These are phyloP conservation scores for Eutypa lata DNA, from an alignment of 2,329 filamentous ascomycete species.

Conservation along the genomic window DNA sequence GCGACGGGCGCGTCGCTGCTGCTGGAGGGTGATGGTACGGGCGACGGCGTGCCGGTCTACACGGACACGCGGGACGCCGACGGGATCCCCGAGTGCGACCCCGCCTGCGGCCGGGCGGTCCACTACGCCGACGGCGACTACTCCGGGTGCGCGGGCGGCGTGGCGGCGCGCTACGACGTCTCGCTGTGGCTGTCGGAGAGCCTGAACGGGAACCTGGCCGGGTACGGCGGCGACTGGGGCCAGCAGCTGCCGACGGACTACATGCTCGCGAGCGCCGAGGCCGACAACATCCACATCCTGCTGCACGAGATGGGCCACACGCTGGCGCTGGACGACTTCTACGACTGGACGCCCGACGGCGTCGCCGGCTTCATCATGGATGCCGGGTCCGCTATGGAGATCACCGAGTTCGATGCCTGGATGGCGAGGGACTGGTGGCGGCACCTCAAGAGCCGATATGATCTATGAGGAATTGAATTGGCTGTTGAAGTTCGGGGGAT, in stretches of 20 bases:
- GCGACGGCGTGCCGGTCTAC: slow-evolving; percentile 1
- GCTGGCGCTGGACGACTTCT: slow-evolving; percentile 38
- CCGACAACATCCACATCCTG: slow-evolving; percentile 40
- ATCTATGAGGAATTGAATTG: too few relatives aligned
- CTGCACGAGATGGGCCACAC: slow-evolving; percentile 45
- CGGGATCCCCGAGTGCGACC: slow-evolving; percentile 4
- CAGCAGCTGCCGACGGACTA: slow-evolving; percentile 30
- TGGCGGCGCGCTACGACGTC: slow-evolving; percentile 4
- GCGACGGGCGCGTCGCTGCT: slow-evolving; percentile 2
- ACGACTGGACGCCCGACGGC: slow-evolving; percentile 41
- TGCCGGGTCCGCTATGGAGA: slow-evolving; percentile 36
- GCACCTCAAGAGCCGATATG: neutral
- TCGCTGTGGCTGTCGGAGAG: slow-evolving; percentile 3
- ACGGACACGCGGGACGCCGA: slow-evolving; percentile 1
- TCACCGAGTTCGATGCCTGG: slow-evolving; percentile 49
- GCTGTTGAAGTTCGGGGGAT: too few relatives aligned
- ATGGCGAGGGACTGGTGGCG: slow-evolving; percentile 46
- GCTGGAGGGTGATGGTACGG: neutral
- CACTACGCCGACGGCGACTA: slow-evolving; percentile 6
- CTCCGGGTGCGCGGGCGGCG: slow-evolving; percentile 4
- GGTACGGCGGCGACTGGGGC: slow-evolving; percentile 4
- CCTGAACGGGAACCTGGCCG: neutral
- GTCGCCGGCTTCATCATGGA: slow-evolving; percentile 42
- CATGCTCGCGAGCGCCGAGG: slow-evolving; percentile 36
- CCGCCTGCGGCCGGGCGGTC: slow-evolving; percentile 2